Percentiles rank a stretch among this genome's conserved stretches.
Conservation (phyloP, 2,329 filamentous ascomycete species). For the Beauveria sp. region DNA sequence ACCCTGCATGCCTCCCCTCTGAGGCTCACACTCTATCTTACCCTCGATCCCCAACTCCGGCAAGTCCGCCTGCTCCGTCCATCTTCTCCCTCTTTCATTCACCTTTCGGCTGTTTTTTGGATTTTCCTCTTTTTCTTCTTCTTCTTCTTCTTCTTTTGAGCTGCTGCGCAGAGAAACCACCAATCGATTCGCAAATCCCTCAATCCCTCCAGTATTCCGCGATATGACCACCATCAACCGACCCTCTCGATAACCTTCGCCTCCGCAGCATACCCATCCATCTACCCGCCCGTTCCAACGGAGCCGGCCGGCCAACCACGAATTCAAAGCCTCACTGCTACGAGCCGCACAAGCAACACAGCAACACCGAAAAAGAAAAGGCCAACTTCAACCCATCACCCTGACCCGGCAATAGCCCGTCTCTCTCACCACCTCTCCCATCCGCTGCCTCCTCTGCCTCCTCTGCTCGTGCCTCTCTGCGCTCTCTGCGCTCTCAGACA, state of each 20-base stretch:
- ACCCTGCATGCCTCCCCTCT: background rate
- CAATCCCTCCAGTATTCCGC: background rate
- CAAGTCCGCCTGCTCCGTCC: background rate
- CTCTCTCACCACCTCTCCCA: no score
- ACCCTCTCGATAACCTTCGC: background rate
- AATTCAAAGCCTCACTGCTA: background rate
- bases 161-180: background rate
- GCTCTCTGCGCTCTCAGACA: background rate
- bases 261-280: background rate
- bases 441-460: no score
- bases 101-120: background rate
- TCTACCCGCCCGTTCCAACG: background rate
- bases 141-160: background rate
- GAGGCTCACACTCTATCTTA: background rate
- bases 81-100: background rate
- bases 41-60: conserved; percentile 1
- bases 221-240: background rate
- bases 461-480: no score
- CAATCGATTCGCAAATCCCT: background rate
- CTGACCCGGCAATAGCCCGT: no score
- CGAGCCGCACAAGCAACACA: no score
- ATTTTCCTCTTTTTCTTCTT: background rate
- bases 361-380: no score
- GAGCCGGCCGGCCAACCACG: background rate
- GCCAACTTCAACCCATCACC: no score